A percentile compares a stretch with the other conserved stretches of the same genome.
These are phyloP conservation scores for Phialophora tarda DNA, from an alignment of 2,329 filamentous ascomycete species.

Conservation along the genomic window DNA sequence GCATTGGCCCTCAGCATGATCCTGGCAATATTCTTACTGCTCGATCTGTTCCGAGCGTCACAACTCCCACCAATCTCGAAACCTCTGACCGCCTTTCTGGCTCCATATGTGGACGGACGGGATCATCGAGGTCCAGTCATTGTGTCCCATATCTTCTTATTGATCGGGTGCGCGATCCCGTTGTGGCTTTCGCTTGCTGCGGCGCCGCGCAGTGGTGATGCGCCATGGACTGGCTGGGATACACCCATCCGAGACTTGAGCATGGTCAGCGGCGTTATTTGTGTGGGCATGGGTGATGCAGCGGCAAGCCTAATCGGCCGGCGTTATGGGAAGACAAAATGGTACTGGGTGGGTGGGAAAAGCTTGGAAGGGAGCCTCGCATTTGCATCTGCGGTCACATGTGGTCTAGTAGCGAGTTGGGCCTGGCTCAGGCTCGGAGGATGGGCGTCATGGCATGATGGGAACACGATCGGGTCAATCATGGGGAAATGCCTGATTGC, in stretches of 20 bases:
- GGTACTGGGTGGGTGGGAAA: slow-evolving; percentile 97
- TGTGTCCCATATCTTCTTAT: slow-evolving; percentile 91
- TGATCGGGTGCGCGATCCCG: slow-evolving; percentile 93
- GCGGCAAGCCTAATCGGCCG: slow-evolving; percentile 89
- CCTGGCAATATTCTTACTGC: slow-evolving; percentile 81
- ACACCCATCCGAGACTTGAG: slow-evolving; percentile 74
- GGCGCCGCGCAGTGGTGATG: slow-evolving; percentile 62
- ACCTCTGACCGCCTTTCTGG: slow-evolving; percentile 82
- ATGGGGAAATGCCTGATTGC: slow-evolving; percentile 70
- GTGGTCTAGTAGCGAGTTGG: slow-evolving; percentile 72
- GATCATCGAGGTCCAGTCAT: slow-evolving; percentile 94
- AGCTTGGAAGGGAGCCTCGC: slow-evolving; percentile 85
- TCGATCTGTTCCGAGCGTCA: slow-evolving; percentile 87
- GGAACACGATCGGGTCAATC: slow-evolving; percentile 40
- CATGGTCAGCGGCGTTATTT: slow-evolving; percentile 91
- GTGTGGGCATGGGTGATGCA: slow-evolving; percentile 93
- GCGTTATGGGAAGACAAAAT: slow-evolving; percentile 84
- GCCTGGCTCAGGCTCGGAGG: slow-evolving; percentile 77
- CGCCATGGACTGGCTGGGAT: slow-evolving; percentile 74
- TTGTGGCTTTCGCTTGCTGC: slow-evolving; percentile 86
- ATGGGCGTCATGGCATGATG: slow-evolving; percentile 57
- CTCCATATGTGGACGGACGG: slow-evolving; percentile 91
- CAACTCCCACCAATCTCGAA: slow-evolving; percentile 89
- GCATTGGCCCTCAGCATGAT: slow-evolving; percentile 79
- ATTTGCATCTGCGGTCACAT: slow-evolving; percentile 78